phyloP scores from a whole-genome alignment of 805 yeast species.

The Lipomyces kockii region DNA sequence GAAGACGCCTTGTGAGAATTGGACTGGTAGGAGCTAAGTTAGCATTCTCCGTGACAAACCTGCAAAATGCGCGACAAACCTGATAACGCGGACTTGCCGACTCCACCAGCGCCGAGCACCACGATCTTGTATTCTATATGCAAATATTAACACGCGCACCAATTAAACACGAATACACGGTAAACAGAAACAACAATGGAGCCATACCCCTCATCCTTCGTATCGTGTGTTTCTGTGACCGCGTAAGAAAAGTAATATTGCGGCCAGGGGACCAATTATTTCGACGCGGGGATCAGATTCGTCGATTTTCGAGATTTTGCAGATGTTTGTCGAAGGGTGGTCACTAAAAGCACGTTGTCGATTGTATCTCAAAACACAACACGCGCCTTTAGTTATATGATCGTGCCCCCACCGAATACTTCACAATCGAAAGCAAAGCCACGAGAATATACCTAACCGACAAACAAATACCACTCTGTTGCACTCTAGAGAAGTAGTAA shows the following conservation, averaged over 20 bases:
- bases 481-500: not conserved
- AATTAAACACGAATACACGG: not conserved
- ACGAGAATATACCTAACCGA: not conserved
- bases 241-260: not conserved
- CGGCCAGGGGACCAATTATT: not conserved
- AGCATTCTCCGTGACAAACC: not conserved
- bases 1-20: slow-evolving; percentile 33
- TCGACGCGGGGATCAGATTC: too few species aligned
- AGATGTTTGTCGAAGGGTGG: too few species aligned
- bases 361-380: not conserved
- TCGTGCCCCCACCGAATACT: not conserved
- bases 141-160: not conserved
- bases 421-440: too few species aligned
- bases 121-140: slow-evolving; percentile 58
- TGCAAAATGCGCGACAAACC: slow-evolving; percentile 12
- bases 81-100: slow-evolving; percentile 63
- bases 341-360: not conserved
- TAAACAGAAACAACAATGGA: not conserved
- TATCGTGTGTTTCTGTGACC: not conserved
- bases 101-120: slow-evolving; percentile 96
- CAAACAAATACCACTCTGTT: not conserved
- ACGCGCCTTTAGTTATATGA: not conserved
- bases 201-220: slow-evolving; percentile 1
- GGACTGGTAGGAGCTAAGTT: slow-evolving; percentile 22
- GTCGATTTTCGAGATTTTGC: not conserved